phyloP scores from a whole-genome alignment of 805 yeast genomes.

The Myxozyma monticola region DNA sequence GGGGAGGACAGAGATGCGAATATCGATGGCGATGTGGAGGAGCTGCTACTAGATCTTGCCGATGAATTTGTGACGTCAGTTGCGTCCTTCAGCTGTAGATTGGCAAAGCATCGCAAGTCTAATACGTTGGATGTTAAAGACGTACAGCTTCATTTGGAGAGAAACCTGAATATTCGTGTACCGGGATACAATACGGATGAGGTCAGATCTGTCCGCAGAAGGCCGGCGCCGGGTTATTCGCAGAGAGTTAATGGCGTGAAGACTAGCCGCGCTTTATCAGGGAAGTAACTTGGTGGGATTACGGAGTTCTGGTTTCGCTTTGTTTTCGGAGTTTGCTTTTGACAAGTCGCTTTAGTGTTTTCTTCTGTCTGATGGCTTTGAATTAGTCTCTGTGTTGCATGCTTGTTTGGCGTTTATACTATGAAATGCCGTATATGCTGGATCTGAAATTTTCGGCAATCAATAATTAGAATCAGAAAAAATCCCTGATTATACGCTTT shows the following conservation, averaged over 20 bases:
- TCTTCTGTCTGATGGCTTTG: too few species aligned
- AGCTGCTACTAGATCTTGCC: constrained; percentile 82
- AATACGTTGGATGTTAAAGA: constrained; percentile 86
- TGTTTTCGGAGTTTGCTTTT: too few species aligned
- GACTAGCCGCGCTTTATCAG: constrained; percentile 28
- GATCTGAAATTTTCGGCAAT: too few species aligned
- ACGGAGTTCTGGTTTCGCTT: too few species aligned
- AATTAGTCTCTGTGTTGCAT: too few species aligned
- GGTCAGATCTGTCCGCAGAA: constrained; percentile 54
- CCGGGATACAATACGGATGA: constrained; percentile 95
- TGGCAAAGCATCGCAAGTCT: constrained; percentile 91
- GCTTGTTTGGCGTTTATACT: too few species aligned
- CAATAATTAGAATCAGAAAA: too few species aligned
- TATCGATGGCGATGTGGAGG: constrained; percentile 96
- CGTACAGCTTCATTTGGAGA: constrained; percentile 84
- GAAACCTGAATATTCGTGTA: constrained; percentile 90
- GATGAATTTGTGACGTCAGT: constrained; percentile 93
- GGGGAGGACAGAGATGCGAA: constrained; percentile 84
- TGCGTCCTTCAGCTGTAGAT: constrained; percentile 87
- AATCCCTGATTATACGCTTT: too few species aligned
- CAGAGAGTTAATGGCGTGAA: constrained; percentile 40
- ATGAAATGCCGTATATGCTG: too few species aligned
- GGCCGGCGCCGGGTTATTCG: constrained; percentile 43
- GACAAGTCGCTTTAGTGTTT: too few species aligned
- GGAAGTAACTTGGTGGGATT: too few species aligned